These are phyloP conservation scores for Trichoderma asperelloides DNA, from an alignment of 495 filamentous ascomycete species.

Conservation along the genomic window DNA sequence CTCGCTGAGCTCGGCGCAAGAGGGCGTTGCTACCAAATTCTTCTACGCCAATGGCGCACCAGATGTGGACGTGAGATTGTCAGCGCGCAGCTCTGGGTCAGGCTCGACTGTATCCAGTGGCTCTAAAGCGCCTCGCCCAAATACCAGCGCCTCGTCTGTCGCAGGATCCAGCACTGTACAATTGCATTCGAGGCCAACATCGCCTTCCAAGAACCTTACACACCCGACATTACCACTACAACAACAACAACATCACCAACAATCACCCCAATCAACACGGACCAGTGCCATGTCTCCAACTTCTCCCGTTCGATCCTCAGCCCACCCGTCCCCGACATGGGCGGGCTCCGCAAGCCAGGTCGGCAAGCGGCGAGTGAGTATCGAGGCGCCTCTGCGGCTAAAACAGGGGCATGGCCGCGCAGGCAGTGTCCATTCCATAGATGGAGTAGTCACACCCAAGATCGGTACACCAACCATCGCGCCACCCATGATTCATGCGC, in stretches of 20 bases:
- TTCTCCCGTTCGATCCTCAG: neutral
- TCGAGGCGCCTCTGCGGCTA: constrained; percentile 4
- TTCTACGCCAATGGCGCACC: constrained; percentile 61
- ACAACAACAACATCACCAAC: neutral
- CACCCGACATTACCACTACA: neutral
- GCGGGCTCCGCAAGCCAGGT: neutral
- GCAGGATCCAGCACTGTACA: neutral
- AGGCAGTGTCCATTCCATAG: constrained; percentile 20
- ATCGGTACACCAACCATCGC: neutral
- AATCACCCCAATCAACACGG: neutral
- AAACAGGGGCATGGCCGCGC: constrained; percentile 21
- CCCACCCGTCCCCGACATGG: neutral
- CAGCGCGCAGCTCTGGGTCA: constrained; percentile 20
- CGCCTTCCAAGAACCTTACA: constrained; percentile 8
- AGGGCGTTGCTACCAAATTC: constrained; percentile 50
- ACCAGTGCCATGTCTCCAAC: constrained; percentile 3
- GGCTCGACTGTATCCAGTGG: constrained; percentile 34
- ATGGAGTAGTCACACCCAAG: constrained; percentile 11
- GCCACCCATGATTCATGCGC: neutral
- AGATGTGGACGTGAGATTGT: constrained; percentile 24
- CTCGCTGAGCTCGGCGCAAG: constrained; percentile 13
- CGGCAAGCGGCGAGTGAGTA: constrained; percentile 7
- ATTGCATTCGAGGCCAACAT: constrained; percentile 6
- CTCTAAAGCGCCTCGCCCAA: constrained; percentile 21
- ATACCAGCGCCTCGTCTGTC: neutral